A percentile compares a stretch with the other conserved stretches of the same genome.
phyloP scores from a whole-genome alignment of 2,329 filamentous ascomycete genomes.

The Xylaria sp. region DNA sequence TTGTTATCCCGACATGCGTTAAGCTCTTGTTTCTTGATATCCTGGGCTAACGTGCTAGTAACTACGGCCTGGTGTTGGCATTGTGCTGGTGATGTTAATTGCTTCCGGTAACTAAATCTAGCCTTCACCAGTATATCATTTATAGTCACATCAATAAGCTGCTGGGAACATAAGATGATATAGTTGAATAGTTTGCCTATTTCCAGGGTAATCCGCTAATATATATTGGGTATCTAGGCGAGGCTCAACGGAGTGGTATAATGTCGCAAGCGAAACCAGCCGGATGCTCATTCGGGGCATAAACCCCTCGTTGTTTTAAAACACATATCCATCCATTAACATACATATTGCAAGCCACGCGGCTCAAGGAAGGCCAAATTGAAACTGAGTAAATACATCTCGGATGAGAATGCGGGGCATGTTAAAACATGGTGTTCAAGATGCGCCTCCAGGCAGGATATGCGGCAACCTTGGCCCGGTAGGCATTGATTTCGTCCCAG shows the following conservation, averaged over 20 bases:
- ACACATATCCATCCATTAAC: conserved; percentile 7
- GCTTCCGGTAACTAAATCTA: too few species aligned
- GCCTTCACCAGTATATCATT: too few species aligned
- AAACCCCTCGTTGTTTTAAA: conserved; percentile 7
- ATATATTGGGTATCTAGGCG: background rate
- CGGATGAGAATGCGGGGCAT: background rate
- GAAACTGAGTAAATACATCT: background rate
- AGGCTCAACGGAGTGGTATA: background rate
- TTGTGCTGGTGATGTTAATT: too few species aligned
- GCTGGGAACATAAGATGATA: background rate
- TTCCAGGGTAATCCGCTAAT: background rate
- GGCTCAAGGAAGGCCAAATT: background rate
- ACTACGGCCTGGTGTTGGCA: too few species aligned
- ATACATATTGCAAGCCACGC: background rate
- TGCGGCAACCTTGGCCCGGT: conserved; percentile 47
- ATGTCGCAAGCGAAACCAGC: background rate
- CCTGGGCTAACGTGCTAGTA: too few species aligned
- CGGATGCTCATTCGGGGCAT: background rate
- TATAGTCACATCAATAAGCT: background rate
- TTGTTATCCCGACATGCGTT: too few species aligned
- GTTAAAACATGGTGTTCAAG: conserved; percentile 37
- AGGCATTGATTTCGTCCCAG: conserved; percentile 59
- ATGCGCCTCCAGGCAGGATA: conserved; percentile 50
- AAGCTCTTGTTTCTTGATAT: too few species aligned
- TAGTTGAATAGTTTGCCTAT: background rate